Conservation (phyloP, 768 basidiomycete species). For the Lyophyllum decastes region DNA sequence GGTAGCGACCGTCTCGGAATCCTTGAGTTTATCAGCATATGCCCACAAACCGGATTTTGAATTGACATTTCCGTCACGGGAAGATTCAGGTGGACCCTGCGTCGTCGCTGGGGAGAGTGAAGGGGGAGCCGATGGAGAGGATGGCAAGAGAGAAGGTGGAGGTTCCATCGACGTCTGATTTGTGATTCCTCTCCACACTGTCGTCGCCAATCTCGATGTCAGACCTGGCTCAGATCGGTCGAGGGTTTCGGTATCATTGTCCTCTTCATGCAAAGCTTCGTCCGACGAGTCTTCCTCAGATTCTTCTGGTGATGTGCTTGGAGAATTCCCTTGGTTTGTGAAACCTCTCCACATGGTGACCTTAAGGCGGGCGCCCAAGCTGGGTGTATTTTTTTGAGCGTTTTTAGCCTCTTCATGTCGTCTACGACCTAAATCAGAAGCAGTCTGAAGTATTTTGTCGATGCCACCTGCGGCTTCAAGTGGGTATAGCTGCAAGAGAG, state of each 20-base stretch:
- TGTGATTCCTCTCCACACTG: conserved; percentile 78
- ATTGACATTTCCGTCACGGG: background rate
- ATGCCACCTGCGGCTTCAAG: conserved; percentile 67
- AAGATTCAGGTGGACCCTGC: conserved; percentile 7
- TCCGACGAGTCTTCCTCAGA: conserved; percentile 26
- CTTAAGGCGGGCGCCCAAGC: conserved; percentile 57
- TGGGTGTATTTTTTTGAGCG: conserved; percentile 33
- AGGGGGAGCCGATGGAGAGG: conserved; percentile 25
- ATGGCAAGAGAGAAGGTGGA: conserved; percentile 41
- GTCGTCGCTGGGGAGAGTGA: conserved; percentile 23
- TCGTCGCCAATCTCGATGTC: conserved; percentile 56
- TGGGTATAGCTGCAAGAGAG: conserved; percentile 67
- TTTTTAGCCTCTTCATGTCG: conserved; percentile 41
- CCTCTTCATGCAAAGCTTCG: conserved; percentile 34
- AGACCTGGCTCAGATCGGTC: conserved; percentile 31
- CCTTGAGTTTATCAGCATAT: conserved; percentile 74
- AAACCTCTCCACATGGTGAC: conserved; percentile 71
- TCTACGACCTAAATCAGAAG: conserved; percentile 57
- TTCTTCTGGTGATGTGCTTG: conserved; percentile 36
- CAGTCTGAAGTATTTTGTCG: conserved; percentile 68
- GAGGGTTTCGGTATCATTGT: conserved; percentile 47
- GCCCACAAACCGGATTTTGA: conserved; percentile 50
- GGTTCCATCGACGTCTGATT: conserved; percentile 76
- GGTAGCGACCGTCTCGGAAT: conserved; percentile 70
- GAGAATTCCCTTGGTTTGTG: conserved; percentile 48